Conservation (phyloP, 306 rosid genomes). For the Cicer bijugum region DNA sequence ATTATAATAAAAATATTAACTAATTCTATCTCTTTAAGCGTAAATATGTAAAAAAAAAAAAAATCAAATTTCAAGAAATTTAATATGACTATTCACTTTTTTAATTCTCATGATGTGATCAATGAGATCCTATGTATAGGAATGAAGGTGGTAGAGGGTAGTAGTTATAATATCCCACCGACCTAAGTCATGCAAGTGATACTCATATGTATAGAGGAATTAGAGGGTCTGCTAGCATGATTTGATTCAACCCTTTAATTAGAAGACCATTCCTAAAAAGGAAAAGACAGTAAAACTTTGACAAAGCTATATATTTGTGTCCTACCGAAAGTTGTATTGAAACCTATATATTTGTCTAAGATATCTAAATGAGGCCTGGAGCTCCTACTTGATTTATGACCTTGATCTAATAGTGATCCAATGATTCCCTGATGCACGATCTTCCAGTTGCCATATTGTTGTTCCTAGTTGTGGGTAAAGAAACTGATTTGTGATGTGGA, state of each 20-base stretch:
- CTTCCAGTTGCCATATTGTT: constrained; percentile 36
- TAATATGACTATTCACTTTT: too few species aligned
- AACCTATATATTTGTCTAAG: not conserved
- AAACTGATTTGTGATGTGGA: constrained; percentile 42
- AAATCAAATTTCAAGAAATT: too few species aligned
- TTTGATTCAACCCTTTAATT: not conserved
- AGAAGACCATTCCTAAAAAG: constrained; percentile 10
- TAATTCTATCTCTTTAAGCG: too few species aligned
- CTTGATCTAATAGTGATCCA: constrained; percentile 68
- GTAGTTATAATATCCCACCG: too few species aligned
- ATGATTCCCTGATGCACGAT: constrained; percentile 47
- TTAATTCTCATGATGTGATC: too few species aligned
- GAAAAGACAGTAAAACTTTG: constrained; percentile 32
- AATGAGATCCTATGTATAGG: too few species aligned
- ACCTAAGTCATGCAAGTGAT: too few species aligned
- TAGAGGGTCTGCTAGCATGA: not conserved
- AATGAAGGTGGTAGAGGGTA: too few species aligned
- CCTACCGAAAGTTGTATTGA: not conserved
- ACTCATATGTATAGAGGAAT: not conserved
- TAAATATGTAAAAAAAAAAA: too few species aligned
- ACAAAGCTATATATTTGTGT: constrained; percentile 45
- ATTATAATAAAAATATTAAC: too few species aligned
- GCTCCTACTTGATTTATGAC: not conserved
- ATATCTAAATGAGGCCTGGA: not conserved
- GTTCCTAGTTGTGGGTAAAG: constrained; percentile 6